phyloP scores from a whole-genome alignment of 371 early-diverging fungal genomes.

The Syncephalis plumigaleata region DNA sequence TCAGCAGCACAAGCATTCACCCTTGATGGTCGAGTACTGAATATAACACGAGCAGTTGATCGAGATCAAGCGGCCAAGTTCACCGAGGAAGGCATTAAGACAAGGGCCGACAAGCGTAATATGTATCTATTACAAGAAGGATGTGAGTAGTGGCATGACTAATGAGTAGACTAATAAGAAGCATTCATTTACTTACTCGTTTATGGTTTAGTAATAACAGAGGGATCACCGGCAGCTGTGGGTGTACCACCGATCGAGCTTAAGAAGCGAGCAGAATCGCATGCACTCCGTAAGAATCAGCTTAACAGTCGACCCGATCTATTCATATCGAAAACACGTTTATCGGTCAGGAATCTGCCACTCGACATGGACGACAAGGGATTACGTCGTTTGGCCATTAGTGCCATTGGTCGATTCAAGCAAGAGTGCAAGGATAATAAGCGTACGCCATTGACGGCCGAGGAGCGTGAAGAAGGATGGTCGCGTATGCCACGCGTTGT shows the following conservation, averaged over 20 bases:
- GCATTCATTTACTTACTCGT: slow-evolving; percentile 11
- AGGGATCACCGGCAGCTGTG: slow-evolving; percentile 62
- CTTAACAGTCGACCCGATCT: slow-evolving; percentile 71
- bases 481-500: slow-evolving; percentile 37
- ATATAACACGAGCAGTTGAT: slow-evolving; percentile 63
- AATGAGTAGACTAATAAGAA: neutral
- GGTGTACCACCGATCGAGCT: slow-evolving; percentile 52
- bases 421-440: slow-evolving; percentile 47
- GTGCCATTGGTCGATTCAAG: slow-evolving; percentile 59
- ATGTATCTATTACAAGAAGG: slow-evolving; percentile 56
- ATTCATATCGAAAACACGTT: slow-evolving; percentile 71
- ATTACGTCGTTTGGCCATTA: slow-evolving; percentile 40
- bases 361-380: slow-evolving; percentile 47
- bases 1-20: slow-evolving; percentile 41
- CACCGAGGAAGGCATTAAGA: slow-evolving; percentile 30
- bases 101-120: slow-evolving; percentile 65
- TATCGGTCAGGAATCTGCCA: slow-evolving; percentile 72
- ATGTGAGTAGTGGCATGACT: slow-evolving; percentile 3
- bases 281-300: slow-evolving; percentile 53
- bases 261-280: slow-evolving; percentile 56
- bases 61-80: slow-evolving; percentile 47
- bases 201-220: slow-evolving; percentile 65
- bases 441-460: slow-evolving; percentile 45
- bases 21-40: slow-evolving; percentile 64
- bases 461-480: slow-evolving; percentile 60